Conservation (phyloP, 2,329 filamentous ascomycete genomes). For the Hypoxylon sp. region DNA sequence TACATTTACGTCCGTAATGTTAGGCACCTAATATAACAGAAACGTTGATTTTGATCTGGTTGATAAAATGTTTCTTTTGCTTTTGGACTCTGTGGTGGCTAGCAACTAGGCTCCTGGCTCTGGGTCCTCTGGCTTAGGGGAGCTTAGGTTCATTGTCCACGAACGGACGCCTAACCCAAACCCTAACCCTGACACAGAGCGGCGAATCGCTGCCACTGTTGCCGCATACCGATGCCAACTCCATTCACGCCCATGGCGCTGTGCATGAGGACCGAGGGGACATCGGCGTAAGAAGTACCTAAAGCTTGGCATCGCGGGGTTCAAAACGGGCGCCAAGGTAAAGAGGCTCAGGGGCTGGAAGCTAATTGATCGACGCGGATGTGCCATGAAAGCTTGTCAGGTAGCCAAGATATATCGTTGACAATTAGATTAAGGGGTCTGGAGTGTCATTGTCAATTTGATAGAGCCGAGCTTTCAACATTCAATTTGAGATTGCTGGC, state of each 20-base stretch:
- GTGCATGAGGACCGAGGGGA: constrained; percentile 54
- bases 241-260: constrained; percentile 57
- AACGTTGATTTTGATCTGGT: neutral
- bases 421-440: too few relatives aligned
- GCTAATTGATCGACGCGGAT: neutral
- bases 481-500: too few relatives aligned
- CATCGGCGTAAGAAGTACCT: constrained; percentile 52
- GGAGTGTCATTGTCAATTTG: too few relatives aligned
- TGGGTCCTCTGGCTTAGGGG: too few relatives aligned
- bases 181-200: too few relatives aligned
- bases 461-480: too few relatives aligned
- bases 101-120: too few relatives aligned
- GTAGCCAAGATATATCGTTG: neutral
- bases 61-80: too few relatives aligned
- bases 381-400: constrained; percentile 9
- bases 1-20: neutral
- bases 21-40: neutral
- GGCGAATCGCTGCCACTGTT: constrained; percentile 57
- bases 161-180: too few relatives aligned
- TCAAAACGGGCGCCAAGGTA: constrained; percentile 56
- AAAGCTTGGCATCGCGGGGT: constrained; percentile 59
- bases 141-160: too few relatives aligned
- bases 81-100: too few relatives aligned
- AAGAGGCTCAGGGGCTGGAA: constrained; percentile 1
- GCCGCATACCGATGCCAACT: constrained; percentile 35